These are phyloP conservation scores for Alternaria rosae DNA, from an alignment of 2,329 filamentous ascomycete species.

Conservation along the genomic window DNA sequence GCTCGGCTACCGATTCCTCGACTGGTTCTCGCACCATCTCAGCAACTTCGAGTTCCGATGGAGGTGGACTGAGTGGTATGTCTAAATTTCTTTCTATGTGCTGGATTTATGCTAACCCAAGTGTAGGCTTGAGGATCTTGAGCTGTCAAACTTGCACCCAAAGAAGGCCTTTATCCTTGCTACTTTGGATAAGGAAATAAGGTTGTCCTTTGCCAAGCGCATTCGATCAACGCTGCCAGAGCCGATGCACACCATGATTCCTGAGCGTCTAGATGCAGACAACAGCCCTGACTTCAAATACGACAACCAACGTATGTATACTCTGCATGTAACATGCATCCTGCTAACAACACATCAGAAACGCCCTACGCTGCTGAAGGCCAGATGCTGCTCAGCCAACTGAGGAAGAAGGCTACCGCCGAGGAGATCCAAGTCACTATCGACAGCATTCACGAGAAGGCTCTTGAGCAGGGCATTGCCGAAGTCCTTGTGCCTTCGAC, in stretches of 20 bases:
- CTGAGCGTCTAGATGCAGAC: slow-evolving; percentile 89
- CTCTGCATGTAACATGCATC: neutral
- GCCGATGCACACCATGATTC: slow-evolving; percentile 80
- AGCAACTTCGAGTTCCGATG: slow-evolving; percentile 99
- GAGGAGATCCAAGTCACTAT: slow-evolving; percentile 86
- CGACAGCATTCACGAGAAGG: slow-evolving; percentile 80
- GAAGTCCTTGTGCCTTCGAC: slow-evolving; percentile 87
- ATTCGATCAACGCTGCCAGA: slow-evolving; percentile 93
- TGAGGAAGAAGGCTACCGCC: slow-evolving; percentile 84
- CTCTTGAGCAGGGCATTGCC: slow-evolving; percentile 69
- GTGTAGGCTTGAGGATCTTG: slow-evolving; percentile 76
- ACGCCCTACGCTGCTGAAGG: slow-evolving; percentile 85
- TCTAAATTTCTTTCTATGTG: slow-evolving; percentile 7
- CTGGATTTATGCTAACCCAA: slow-evolving; percentile 16
- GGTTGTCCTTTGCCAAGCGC: slow-evolving; percentile 92
- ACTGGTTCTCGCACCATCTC: slow-evolving; percentile 97
- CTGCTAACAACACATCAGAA: slow-evolving; percentile 54
- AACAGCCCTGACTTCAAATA: slow-evolving; percentile 96
- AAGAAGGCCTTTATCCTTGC: slow-evolving; percentile 93
- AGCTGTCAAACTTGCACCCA: slow-evolving; percentile 77
- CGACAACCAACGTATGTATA: slow-evolving; percentile 69
- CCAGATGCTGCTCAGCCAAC: slow-evolving; percentile 78
- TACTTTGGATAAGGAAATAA: slow-evolving; percentile 94
- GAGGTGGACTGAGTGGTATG: slow-evolving; percentile 97
- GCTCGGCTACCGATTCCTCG: slow-evolving; percentile 84